Conservation (phyloP, 2,329 filamentous ascomycete species). For the Neopestalotiopsis sp. region DNA sequence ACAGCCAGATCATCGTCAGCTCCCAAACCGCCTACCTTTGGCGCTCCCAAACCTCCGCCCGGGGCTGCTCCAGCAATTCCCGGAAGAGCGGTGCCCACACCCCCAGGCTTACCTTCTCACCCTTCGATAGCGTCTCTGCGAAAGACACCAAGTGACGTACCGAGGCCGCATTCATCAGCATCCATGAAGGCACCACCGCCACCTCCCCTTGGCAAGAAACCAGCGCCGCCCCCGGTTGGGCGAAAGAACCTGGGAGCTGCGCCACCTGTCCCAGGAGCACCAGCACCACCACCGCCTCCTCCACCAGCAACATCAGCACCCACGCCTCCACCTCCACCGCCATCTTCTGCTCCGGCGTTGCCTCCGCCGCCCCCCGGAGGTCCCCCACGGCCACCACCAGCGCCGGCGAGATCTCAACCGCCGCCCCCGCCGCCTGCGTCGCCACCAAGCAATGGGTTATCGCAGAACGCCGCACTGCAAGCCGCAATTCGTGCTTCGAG, state of each 20-base stretch:
- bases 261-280: constrained; percentile 21
- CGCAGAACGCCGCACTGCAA: constrained; percentile 45
- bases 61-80: constrained; percentile 65
- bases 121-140: constrained; percentile 65
- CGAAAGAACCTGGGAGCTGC: constrained; percentile 52
- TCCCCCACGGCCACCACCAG: constrained; percentile 29
- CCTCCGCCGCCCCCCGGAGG: constrained; percentile 29
- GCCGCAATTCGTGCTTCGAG: constrained; percentile 45
- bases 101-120: constrained; percentile 48
- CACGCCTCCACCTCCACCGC: constrained; percentile 41
- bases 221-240: constrained; percentile 65
- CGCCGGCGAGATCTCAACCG: constrained; percentile 39
- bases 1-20: constrained; percentile 42
- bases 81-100: constrained; percentile 51
- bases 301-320: constrained; percentile 30
- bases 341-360: constrained; percentile 37
- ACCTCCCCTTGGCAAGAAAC: constrained; percentile 79
- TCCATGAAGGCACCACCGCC: constrained; percentile 75
- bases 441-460: constrained; percentile 39
- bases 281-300: constrained; percentile 40
- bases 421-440: constrained; percentile 41
- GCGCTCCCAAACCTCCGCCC: constrained; percentile 65
- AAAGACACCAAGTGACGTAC: constrained; percentile 57
- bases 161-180: constrained; percentile 65
- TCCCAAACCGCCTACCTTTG: constrained; percentile 57